Conservation (phyloP, 2,329 filamentous ascomycete species). For the Fusarium falciforme region DNA sequence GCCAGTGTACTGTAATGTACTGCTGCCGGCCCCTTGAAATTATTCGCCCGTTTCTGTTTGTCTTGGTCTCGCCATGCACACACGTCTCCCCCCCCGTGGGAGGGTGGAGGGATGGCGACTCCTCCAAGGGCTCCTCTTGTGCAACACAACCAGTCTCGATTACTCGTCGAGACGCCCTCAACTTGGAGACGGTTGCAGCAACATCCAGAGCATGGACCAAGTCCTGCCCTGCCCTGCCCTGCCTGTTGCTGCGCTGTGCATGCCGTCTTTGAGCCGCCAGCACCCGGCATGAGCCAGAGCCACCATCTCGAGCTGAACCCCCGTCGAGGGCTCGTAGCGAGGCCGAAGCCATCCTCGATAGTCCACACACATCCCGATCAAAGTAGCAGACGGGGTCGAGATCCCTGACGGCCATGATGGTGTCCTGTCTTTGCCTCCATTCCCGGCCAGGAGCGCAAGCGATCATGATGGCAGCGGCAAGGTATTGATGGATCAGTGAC, state of each 20-base stretch:
- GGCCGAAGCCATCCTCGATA: slow-evolving; percentile 31
- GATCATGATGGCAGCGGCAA: slow-evolving; percentile 10
- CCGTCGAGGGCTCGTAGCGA: slow-evolving; percentile 19
- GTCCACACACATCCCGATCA: slow-evolving; percentile 15
- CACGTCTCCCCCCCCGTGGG: slow-evolving; percentile 15
- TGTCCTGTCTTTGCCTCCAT: slow-evolving; percentile 10
- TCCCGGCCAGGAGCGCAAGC: slow-evolving; percentile 26
- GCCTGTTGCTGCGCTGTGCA: neutral
- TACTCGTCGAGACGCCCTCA: slow-evolving; percentile 7
- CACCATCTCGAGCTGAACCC: slow-evolving; percentile 11
- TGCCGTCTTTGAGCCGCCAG: slow-evolving; percentile 24
- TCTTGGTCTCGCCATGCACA: slow-evolving; percentile 30
- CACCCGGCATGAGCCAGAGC: slow-evolving; percentile 32
- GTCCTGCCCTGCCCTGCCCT: neutral
- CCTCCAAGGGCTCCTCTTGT: slow-evolving; percentile 19
- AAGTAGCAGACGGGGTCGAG: slow-evolving; percentile 10
- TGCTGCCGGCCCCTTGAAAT: slow-evolving; percentile 18
- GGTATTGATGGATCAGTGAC: slow-evolving; percentile 14
- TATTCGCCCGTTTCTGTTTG: slow-evolving; percentile 12
- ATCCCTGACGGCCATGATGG: slow-evolving; percentile 16
- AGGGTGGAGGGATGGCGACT: neutral
- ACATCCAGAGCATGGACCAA: slow-evolving; percentile 1
- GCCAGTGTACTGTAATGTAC: neutral
- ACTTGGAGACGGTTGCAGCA: slow-evolving; percentile 1
- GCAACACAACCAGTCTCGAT: slow-evolving; percentile 30